Conservation (phyloP, 192 early-diverging fungal genomes). For the Obelidium mucronatum region DNA sequence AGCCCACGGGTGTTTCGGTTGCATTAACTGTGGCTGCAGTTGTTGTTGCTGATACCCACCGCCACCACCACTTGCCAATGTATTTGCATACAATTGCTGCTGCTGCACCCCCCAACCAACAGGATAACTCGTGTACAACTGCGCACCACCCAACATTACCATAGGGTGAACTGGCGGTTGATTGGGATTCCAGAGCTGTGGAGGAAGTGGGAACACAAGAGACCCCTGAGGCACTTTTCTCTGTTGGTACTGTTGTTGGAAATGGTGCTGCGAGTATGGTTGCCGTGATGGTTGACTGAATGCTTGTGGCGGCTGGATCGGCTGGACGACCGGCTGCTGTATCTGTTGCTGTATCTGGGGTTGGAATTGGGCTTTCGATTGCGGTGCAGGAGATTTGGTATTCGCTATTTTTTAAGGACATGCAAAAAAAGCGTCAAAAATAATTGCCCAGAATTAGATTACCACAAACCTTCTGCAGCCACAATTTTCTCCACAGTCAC, state of each 20-base stretch:
- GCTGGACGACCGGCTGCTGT: neutral
- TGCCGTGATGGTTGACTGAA: neutral
- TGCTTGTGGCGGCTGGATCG: neutral
- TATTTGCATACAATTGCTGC: no score
- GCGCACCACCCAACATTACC: neutral
- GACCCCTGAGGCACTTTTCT: neutral
- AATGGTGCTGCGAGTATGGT: neutral
- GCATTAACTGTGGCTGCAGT: neutral
- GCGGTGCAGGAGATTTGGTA: no score
- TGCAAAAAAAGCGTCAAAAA: no score
- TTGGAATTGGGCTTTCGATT: neutral
- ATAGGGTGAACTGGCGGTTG: neutral
- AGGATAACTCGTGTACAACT: neutral
- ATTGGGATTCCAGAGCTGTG: conserved; percentile 12
- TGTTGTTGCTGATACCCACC: no score
- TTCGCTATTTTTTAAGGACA: no score
- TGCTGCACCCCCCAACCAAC: no score
- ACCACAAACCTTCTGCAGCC: no score
- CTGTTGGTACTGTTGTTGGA: neutral
- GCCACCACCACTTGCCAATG: no score
- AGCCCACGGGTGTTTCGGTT: conserved; percentile 14
- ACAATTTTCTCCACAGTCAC: no score
- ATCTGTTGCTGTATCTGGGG: neutral
- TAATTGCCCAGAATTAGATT: no score
- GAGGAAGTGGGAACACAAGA: conserved; percentile 23